These are phyloP conservation scores for Colletotrichum chrysophilum DNA, from an alignment of 2,329 filamentous ascomycete species.

Conservation along the genomic window DNA sequence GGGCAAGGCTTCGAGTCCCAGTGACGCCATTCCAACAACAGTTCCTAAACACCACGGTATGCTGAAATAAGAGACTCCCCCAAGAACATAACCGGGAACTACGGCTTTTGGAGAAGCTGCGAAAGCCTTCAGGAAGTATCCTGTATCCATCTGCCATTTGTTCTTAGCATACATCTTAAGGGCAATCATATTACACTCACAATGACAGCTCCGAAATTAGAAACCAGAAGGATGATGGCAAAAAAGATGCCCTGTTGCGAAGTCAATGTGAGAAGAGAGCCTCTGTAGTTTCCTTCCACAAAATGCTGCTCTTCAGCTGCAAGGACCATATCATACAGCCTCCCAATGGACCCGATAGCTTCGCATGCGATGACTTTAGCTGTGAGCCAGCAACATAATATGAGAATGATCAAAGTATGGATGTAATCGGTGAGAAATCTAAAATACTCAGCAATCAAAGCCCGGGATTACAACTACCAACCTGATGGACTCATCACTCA, in stretches of 20 bases:
- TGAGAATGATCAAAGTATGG: constrained; percentile 59
- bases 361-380: constrained; percentile 50
- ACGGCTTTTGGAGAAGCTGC: constrained; percentile 50
- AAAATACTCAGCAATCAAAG: neutral
- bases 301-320: constrained; percentile 48
- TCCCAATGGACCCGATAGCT: constrained; percentile 51
- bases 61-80: constrained; percentile 58
- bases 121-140: constrained; percentile 59
- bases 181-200: neutral
- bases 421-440: constrained; percentile 52
- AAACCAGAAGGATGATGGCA: constrained; percentile 22
- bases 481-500: constrained; percentile 23
- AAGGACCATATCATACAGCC: constrained; percentile 55
- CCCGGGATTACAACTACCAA: neutral
- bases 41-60: constrained; percentile 60
- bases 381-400: constrained; percentile 41
- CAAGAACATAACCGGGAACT: constrained; percentile 54
- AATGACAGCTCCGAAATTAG: constrained; percentile 48
- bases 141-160: constrained; percentile 36
- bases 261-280: constrained; percentile 60
- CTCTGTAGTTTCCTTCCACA: constrained; percentile 56
- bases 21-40: constrained; percentile 51
- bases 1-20: constrained; percentile 51
- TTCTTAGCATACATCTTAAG: neutral
- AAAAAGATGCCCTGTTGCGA: neutral